Base-by-base conservation (phyloP, 106 monocot species). In the Allium fistulosum region DNA sequence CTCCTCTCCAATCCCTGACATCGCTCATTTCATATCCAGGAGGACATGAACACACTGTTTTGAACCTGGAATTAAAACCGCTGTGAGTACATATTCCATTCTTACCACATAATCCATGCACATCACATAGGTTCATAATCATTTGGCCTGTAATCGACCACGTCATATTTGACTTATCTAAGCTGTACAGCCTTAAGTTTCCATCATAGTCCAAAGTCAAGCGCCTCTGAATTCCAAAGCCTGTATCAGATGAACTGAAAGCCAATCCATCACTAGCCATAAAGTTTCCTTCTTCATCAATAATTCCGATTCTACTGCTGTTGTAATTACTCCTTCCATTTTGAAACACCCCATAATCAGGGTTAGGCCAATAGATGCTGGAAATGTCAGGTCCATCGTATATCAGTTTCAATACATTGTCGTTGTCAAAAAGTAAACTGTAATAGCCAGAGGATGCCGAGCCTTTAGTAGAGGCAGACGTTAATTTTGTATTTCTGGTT, bases 151-250 rank as follows among this genome's bases (percentile, higher is more conserved):
- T 46, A 22, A 83, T 62, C 4, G 16, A 11, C 82, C 82, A 90
- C 18, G 2, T 17, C 10, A 28, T 53, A 8, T 74, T 74, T 0
- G 58, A 58, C 22, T 60, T 53, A 12, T 74, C 67, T 59, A 82
- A 61, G 60, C 85, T 90, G 66, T 90, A 83, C 11, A 85, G 47
- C 73, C 85, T 71, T 26, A 89, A 72, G 65, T 89, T 82, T 46
- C 88, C 88, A 73, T 89, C 85, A 48, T 69, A 69, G 51, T 85
- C 89, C 50, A 89, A 74, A 13, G 85, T 85, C n/a, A 89, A 53
- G 50, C 80, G 61, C 66, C 85, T 67, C 7, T 11, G 58, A 26
- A 75, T 80, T 48, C 57, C 62, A 13, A 13, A 16, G 49, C 79
- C 81, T 13, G 0, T 45, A 17, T 79, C 82, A 10, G 77, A 65